Conservation (phyloP, 208 protist genomes). For the Leishmania amazonensis region DNA sequence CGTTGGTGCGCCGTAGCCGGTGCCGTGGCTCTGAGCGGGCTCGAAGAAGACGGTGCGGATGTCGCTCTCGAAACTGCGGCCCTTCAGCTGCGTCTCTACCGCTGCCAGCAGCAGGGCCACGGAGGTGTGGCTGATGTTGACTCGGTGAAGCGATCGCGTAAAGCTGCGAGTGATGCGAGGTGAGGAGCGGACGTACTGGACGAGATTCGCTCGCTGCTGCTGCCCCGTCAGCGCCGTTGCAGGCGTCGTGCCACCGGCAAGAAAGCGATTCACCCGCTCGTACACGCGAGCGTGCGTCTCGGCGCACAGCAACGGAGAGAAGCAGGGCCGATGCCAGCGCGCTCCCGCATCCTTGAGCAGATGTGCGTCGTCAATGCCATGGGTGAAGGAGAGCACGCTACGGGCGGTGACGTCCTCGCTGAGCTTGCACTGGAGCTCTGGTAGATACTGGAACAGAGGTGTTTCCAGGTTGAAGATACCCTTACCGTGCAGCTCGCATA, state of each 20-base stretch:
- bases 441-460: conserved; percentile 62
- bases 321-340: conserved; percentile 15
- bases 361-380: conserved; percentile 51
- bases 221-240: conserved; percentile 36
- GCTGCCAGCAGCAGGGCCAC: conserved; percentile 74
- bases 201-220: conserved; percentile 68
- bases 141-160: conserved; percentile 15
- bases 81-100: conserved; percentile 71
- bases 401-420: conserved; percentile 52
- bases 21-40: conserved; percentile 60
- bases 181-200: conserved; percentile 65
- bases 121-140: conserved; percentile 65
- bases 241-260: conserved; percentile 30
- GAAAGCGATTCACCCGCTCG: conserved; percentile 62
- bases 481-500: conserved; percentile 78
- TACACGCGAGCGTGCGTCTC: conserved; percentile 48
- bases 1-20: conserved; percentile 69
- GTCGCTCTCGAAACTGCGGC: conserved; percentile 64
- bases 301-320: conserved; percentile 43
- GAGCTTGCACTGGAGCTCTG: conserved; percentile 57
- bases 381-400: conserved; percentile 63
- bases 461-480: conserved; percentile 58
- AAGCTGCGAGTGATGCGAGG: conserved; percentile 18
- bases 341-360: conserved; percentile 54
- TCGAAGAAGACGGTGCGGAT: conserved; percentile 72